Percentiles rank a stretch among this genome's conserved stretches.
Evolutionary conservation across 108 stramenopile species (phyloP).

Genomic region (Nitzschia sp.): DNA sequence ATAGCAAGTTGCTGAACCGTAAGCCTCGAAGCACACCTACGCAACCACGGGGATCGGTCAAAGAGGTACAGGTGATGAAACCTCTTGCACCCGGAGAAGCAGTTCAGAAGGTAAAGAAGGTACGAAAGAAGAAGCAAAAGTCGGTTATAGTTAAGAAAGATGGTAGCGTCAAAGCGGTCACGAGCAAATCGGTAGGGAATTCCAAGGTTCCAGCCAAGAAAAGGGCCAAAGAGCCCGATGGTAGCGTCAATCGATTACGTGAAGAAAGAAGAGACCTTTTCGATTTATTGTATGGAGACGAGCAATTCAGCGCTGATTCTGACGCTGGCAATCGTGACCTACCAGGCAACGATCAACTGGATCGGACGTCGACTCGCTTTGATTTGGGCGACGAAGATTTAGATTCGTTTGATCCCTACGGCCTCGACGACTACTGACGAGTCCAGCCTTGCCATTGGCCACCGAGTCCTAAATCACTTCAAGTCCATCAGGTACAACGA

Average conservation of each 20-base stretch:
- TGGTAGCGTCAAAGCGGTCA: neutral
- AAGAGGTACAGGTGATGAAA: neutral
- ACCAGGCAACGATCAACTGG: neutral
- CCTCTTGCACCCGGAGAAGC: neutral
- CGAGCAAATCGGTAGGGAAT: neutral
- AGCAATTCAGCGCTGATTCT: slow-evolving; percentile 17
- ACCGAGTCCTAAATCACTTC: no score
- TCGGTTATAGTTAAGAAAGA: no score
- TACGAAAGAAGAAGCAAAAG: neutral
- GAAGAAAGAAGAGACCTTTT: slow-evolving; percentile 84
- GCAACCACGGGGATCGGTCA: slow-evolving; percentile 23
- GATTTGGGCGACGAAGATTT: slow-evolving; percentile 61
- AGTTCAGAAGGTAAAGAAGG: neutral
- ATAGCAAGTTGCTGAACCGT: slow-evolving; percentile 14
- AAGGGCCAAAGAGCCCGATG: slow-evolving; percentile 53
- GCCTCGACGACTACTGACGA: slow-evolving; percentile 61
- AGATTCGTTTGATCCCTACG: slow-evolving; percentile 80
- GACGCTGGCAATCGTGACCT: slow-evolving; percentile 28
- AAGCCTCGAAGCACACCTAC: no score
- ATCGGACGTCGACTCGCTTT: slow-evolving; percentile 1
- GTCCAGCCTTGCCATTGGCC: no score
- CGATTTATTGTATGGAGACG: slow-evolving; percentile 81
- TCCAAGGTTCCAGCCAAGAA: slow-evolving; percentile 12
- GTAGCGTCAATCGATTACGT: slow-evolving; percentile 57
- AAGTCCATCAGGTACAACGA: no score